These are phyloP conservation scores for Hypoxylon cercidicola DNA, from an alignment of 495 filamentous ascomycete genomes.

Conservation along the genomic window DNA sequence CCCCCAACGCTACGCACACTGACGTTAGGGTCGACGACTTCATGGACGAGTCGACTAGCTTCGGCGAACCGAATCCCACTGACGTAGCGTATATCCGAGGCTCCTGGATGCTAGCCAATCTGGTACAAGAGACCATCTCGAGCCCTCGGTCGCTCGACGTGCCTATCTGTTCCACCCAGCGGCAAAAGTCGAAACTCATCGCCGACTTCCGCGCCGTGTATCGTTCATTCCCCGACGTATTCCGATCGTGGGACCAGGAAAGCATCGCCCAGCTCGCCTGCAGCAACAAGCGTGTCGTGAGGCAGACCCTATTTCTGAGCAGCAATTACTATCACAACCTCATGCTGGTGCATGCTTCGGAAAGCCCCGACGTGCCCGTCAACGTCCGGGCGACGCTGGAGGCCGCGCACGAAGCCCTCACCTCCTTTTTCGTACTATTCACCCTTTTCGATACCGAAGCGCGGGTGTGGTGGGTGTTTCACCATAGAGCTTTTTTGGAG, in stretches of 20 bases:
- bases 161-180: slow-evolving; percentile 67
- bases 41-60: slow-evolving; percentile 58
- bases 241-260: slow-evolving; percentile 68
- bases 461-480: slow-evolving; percentile 81
- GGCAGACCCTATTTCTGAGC: slow-evolving; percentile 74
- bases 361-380: slow-evolving; percentile 68
- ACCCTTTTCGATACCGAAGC: slow-evolving; percentile 70
- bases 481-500: slow-evolving; percentile 76
- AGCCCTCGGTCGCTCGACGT: slow-evolving; percentile 71
- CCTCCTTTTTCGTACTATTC: slow-evolving; percentile 73
- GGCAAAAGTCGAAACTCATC: slow-evolving; percentile 70
- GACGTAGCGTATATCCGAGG: slow-evolving; percentile 74
- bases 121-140: slow-evolving; percentile 75
- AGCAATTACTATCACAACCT: slow-evolving; percentile 80
- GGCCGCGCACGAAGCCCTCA: slow-evolving; percentile 71
- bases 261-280: slow-evolving; percentile 60
- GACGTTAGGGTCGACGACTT: slow-evolving; percentile 76
- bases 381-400: slow-evolving; percentile 73
- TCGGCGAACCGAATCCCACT: slow-evolving; percentile 61
- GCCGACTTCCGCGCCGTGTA: slow-evolving; percentile 69
- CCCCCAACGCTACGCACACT: slow-evolving; percentile 75
- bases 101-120: slow-evolving; percentile 76
- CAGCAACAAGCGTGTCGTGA: slow-evolving; percentile 66
- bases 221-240: slow-evolving; percentile 69
- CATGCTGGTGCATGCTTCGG: slow-evolving; percentile 72